Base-by-base conservation (phyloP, 108 stramenopile species). In the Skeletonema menzelii region DNA sequence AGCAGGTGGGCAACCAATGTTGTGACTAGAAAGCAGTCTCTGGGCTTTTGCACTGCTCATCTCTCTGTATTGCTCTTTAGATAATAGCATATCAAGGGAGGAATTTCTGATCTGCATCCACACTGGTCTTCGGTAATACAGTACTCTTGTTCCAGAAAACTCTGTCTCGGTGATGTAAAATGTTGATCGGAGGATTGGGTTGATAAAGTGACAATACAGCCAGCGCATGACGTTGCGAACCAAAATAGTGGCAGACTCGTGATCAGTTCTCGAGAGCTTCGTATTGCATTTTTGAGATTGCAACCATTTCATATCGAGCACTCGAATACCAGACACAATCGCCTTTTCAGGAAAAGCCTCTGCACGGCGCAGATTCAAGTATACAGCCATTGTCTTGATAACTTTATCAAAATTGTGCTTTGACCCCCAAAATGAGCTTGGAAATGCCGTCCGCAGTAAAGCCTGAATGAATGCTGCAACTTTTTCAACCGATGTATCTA, bases 141-240 rank as follows among this genome's bases (percentile, higher is more conserved):
- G 56, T 0, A 91, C 63, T 34, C 73, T 67, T 12, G 82, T 73
- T 3, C 65, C 87, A 59, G 65, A 72, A 56, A 90, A 90, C 65
- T 96, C 92, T 5, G 84, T 91, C 67, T 96, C 95, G 44, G 95
- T 96, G 27, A 89, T 84, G 55, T 92, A 88, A 65, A 96, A 96
- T 55, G 57, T 66, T 12, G 89, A 82, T 59, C 90, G 77, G 3
- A 96, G 74, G 12, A 96, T 70, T 19, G 90, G 92, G 10, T 92
- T 86, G 19, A 93, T 42, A 57, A 87, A 90, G 56, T 83, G 61
- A 32, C 69, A 73, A 61, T 92, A 90, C 17, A 91, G 28, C 89
- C 91, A 96, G 10, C 84, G 82, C 80, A 92, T 72, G 8, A 86
- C 77, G 12, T 77, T 77, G 20, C 79, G 65, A 14, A 86, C 42